Evolutionary conservation across 2,329 filamentous ascomycete genomes (phyloP).

Genomic region (Colletotrichum paranaense): DNA sequence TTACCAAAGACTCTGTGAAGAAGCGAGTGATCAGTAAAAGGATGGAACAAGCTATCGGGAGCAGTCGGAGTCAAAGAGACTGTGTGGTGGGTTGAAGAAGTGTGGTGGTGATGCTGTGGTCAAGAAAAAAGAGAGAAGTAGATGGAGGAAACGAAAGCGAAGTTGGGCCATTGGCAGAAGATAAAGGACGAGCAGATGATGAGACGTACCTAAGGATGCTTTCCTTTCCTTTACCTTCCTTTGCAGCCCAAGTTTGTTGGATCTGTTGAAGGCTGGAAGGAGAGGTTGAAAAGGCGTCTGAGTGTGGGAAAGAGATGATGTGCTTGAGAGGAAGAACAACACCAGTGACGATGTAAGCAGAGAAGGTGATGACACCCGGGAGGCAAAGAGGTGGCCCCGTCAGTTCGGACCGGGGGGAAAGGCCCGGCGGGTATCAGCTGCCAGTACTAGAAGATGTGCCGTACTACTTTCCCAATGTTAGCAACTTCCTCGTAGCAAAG

Average conservation of each 20-base stretch:
- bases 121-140: conserved; percentile 20
- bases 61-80: conserved; percentile 61
- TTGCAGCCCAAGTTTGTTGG: neutral
- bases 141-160: conserved; percentile 44
- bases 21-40: conserved; percentile 67
- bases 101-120: conserved; percentile 58
- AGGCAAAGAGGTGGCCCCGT: neutral
- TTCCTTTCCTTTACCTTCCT: conserved; percentile 13
- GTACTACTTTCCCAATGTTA: conserved; percentile 12
- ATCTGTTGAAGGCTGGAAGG: conserved; percentile 6
- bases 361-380: neutral
- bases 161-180: conserved; percentile 30
- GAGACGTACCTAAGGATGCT: conserved; percentile 26
- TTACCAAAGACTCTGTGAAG: conserved; percentile 64
- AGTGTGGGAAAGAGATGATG: conserved; percentile 12
- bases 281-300: neutral
- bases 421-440: neutral
- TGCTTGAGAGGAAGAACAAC: conserved; percentile 6
- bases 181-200: conserved; percentile 39
- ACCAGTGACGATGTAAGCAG: conserved; percentile 6
- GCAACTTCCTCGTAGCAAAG: neutral
- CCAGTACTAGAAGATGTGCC: neutral
- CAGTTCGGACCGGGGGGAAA: neutral
- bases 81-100: conserved; percentile 42
- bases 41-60: conserved; percentile 68